These are phyloP conservation scores for Imleria badia DNA, from an alignment of 768 basidiomycete species.

Conservation along the genomic window DNA sequence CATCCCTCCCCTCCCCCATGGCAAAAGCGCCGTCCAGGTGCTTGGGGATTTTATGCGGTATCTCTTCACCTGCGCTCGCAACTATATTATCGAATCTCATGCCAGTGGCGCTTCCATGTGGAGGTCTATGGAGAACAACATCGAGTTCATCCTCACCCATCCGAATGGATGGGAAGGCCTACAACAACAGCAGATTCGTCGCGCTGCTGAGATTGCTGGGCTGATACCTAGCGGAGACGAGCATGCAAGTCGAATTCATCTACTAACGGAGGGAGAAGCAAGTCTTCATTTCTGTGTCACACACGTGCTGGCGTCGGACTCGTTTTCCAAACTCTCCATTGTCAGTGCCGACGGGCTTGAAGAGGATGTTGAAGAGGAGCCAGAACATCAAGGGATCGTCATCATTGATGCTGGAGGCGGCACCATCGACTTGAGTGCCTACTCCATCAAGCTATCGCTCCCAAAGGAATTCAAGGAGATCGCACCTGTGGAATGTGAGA, in stretches of 20 bases:
- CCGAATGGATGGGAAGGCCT: not conserved
- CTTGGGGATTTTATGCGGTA: not conserved
- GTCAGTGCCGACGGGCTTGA: no score
- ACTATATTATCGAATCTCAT: not conserved
- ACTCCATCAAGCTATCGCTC: conserved; percentile 2
- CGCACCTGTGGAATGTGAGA: conserved; percentile 31
- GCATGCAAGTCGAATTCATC: not conserved
- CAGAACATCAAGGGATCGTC: no score
- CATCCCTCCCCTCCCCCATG: no score
- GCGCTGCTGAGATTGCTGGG: not conserved
- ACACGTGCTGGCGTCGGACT: no score
- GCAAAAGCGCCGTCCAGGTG: no score
- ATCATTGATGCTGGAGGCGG: no score
- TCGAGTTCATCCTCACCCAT: not conserved
- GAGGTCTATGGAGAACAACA: not conserved
- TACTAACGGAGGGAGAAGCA: not conserved
- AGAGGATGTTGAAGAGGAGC: no score
- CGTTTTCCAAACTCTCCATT: no score
- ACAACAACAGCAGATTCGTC: not conserved
- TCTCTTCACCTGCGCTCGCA: not conserved
- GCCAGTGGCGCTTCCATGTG: not conserved
- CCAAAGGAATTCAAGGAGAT: conserved; percentile 34
- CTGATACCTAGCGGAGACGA: not conserved
- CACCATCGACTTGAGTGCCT: not conserved
- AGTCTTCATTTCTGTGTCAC: not conserved